Conservation (phyloP, 805 yeast genomes). For the Metschnikowia amazonensis region DNA sequence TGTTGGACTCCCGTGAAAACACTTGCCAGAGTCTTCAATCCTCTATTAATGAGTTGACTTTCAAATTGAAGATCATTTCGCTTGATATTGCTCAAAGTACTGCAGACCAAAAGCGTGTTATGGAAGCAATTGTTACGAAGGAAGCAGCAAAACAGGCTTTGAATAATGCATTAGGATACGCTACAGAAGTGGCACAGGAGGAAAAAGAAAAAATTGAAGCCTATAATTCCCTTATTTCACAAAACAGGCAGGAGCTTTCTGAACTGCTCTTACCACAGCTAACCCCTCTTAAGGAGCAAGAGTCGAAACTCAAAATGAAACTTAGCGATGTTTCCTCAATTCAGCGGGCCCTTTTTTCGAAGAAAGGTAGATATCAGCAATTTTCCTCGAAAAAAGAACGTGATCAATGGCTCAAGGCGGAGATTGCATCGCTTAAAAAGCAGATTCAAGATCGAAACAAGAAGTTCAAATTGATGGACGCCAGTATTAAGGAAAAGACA, state of each 20-base stretch:
- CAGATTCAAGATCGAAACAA: constrained; percentile 13
- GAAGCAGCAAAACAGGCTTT: constrained; percentile 45
- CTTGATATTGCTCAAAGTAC: constrained; percentile 58
- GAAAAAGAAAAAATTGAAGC: constrained; percentile 20
- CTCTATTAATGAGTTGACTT: constrained; percentile 44
- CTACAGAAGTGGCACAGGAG: constrained; percentile 27
- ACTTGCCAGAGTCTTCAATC: constrained; percentile 43
- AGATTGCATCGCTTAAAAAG: constrained; percentile 39
- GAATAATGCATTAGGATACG: constrained; percentile 29
- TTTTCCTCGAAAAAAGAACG: constrained; percentile 57
- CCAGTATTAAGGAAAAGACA: constrained; percentile 10
- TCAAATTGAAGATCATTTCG: constrained; percentile 46
- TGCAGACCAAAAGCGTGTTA: constrained; percentile 45
- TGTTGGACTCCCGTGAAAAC: constrained; percentile 60
- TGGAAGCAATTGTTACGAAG: constrained; percentile 47
- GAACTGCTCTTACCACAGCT: constrained; percentile 29
- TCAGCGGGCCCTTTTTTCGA: constrained; percentile 61
- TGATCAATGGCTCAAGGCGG: constrained; percentile 59
- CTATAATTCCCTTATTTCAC: constrained; percentile 26
- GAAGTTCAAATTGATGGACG: constrained; percentile 1
- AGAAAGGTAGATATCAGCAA: constrained; percentile 64
- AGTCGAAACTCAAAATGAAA: constrained; percentile 35
- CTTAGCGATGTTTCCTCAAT: constrained; percentile 43
- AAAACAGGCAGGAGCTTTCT: constrained; percentile 36
- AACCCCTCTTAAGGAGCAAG: constrained; percentile 36